phyloP scores from a whole-genome alignment of 2,329 filamentous ascomycete genomes.

The Phaeomoniella chlamydospora region DNA sequence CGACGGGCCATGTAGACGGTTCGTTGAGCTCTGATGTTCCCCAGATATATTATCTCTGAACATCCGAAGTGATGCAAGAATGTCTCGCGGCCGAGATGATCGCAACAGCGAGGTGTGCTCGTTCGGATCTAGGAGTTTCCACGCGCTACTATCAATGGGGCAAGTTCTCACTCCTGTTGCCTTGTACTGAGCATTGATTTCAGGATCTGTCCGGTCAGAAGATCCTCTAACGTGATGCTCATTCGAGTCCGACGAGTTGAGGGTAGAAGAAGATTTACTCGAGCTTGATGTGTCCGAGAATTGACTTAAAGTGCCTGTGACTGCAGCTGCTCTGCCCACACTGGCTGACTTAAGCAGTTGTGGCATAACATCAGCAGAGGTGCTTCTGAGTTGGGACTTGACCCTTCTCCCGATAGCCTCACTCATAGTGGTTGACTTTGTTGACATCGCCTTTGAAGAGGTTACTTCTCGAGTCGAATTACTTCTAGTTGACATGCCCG shows the following conservation, averaged over 20 bases:
- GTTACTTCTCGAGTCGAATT: not conserved
- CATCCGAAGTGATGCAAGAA: not conserved
- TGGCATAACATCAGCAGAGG: not conserved
- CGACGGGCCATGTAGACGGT: constrained; percentile 5
- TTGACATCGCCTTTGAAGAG: not conserved
- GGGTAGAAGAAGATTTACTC: not conserved
- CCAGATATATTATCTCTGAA: not conserved
- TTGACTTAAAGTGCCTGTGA: not conserved
- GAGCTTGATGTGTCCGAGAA: not conserved
- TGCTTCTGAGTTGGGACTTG: not conserved
- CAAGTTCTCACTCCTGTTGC: no score
- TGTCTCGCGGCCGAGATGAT: not conserved
- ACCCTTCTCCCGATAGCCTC: not conserved
- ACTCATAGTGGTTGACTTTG: not conserved
- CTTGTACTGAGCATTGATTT: not conserved
- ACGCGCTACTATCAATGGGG: not conserved
- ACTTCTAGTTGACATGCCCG: not conserved
- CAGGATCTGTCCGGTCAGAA: not conserved
- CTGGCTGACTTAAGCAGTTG: not conserved
- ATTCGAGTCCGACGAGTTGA: not conserved
- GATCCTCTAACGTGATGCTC: not conserved
- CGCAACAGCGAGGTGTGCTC: not conserved
- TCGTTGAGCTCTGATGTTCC: constrained; percentile 2
- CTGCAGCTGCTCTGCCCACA: not conserved
- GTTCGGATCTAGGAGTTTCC: not conserved